Evolutionary conservation across 306 rosid species (phyloP), one percentile per base, ranked within the genome.

Genomic region (Begonia loranthoides): DNA sequence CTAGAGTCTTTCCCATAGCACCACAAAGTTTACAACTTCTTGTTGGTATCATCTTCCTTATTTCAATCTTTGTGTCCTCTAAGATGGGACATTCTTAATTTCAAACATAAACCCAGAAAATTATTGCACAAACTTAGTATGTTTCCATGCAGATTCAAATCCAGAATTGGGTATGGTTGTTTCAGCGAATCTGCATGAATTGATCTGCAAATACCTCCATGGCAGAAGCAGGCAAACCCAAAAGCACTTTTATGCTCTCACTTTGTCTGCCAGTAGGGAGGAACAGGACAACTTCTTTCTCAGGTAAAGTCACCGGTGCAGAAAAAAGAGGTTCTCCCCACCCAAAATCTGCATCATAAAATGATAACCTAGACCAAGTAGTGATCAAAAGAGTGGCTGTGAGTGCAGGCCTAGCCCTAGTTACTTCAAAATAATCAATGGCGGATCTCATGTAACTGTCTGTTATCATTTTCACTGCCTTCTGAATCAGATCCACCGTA

Each of bases 221-320:
- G 38, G 94, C 81, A 70, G 92, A 87, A 61, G 62, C 69, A 13
- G 94, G 96, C 73, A 87, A 75, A 12, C 96, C 94, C 66, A 83
- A 49, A 39, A 87, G 74, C 59, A 87, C 87, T 51, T 78, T 74
- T 41, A 72, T 43, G 59, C 82, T 76, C 59, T 72, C 78, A 61
- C 78, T 76, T 12, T 64, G 70, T 43, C 70, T 49, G 13, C 81
- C 94, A 46, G 70, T 69, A 17, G 94, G 58, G 5, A 87, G 70
- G 68, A 83, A 83, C 57, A 83, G 36, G 55, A 64, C 57, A 0
- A 87, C 87, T 60, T 87, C 94, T 57, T 72, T 87, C 48, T 76
- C 73, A 2, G 94, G 94, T 69, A 83, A 61, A 3, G 83, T 72
- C 8, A 83, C 87, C 9, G 92, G 94, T 16, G 92, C 92, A 6